Evolutionary conservation across 257 asterid species (phyloP).

Genomic region (Fraxinus quadrangulata): DNA sequence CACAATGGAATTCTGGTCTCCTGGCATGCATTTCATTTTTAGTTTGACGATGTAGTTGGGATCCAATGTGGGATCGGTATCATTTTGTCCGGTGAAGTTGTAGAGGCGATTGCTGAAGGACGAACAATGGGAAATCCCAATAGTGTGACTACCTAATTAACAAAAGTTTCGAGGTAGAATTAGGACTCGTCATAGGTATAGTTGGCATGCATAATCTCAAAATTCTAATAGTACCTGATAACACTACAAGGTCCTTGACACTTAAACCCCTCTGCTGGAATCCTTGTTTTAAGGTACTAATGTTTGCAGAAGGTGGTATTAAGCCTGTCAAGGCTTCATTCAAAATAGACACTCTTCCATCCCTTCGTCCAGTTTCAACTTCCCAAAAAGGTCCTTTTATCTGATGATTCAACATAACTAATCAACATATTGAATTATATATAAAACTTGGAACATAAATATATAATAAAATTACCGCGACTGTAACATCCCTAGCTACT

Average conservation of each 20-base stretch:
- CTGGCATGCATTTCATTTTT: constrained; percentile 35
- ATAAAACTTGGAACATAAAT: background rate
- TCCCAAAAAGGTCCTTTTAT: constrained; percentile 46
- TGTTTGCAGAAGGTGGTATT: constrained; percentile 35
- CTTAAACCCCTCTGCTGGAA: constrained; percentile 38
- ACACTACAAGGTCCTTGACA: constrained; percentile 47
- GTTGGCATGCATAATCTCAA: background rate
- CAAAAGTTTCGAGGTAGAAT: background rate
- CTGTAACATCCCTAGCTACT: constrained; percentile 47
- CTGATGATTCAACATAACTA: constrained; percentile 21
- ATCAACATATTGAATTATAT: background rate
- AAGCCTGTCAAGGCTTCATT: constrained; percentile 32
- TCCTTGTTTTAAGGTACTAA: constrained; percentile 33
- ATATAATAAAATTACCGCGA: constrained; percentile 28
- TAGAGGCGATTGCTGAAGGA: constrained; percentile 45
- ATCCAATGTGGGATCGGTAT: constrained; percentile 37
- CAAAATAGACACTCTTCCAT: constrained; percentile 41
- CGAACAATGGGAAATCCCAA: constrained; percentile 47
- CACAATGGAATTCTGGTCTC: constrained; percentile 32
- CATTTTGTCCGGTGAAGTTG: constrained; percentile 41
- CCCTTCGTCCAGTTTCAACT: constrained; percentile 52
- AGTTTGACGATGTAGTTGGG: constrained; percentile 26
- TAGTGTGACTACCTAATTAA: constrained; percentile 42
- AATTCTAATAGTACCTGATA: constrained; percentile 35
- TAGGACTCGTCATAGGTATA: background rate